phyloP scores from a whole-genome alignment of 306 rosid genomes.

The Vigna trinervia region DNA sequence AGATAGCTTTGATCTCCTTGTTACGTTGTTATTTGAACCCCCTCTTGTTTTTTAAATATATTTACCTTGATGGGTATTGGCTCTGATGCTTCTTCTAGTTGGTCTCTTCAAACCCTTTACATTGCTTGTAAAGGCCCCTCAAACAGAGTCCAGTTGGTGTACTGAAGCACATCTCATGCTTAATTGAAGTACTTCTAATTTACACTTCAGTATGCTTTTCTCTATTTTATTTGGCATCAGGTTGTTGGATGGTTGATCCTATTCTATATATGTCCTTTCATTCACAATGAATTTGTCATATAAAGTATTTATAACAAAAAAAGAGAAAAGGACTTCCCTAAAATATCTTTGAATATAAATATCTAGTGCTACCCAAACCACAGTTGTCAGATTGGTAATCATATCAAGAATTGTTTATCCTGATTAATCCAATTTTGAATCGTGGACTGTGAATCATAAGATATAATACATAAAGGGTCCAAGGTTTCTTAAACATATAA shows the following conservation, averaged over 20 bases:
- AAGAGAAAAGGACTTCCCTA: background rate
- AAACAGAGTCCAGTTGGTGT: background rate
- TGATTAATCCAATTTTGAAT: background rate
- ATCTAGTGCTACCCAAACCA: background rate
- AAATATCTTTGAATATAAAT: slow-evolving; percentile 1
- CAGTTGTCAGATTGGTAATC: background rate
- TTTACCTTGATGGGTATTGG: background rate
- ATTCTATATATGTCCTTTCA: too few relatives aligned
- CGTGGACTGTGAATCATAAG: background rate
- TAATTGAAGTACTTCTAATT: background rate
- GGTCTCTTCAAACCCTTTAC: background rate
- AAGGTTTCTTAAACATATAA: too few relatives aligned
- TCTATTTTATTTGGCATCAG: background rate
- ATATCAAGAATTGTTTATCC: background rate
- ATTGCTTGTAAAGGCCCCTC: background rate
- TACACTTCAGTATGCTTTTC: background rate
- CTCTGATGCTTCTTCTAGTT: background rate
- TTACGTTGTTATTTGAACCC: slow-evolving; percentile 19
- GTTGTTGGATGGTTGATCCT: slow-evolving; percentile 17
- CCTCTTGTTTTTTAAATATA: background rate
- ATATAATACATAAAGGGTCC: background rate
- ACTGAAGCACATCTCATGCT: background rate
- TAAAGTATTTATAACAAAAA: background rate
- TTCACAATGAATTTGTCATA: background rate
- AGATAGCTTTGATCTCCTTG: background rate